phyloP scores from a whole-genome alignment of 208 protist genomes.

The Acanthamoeba polyphaga region DNA sequence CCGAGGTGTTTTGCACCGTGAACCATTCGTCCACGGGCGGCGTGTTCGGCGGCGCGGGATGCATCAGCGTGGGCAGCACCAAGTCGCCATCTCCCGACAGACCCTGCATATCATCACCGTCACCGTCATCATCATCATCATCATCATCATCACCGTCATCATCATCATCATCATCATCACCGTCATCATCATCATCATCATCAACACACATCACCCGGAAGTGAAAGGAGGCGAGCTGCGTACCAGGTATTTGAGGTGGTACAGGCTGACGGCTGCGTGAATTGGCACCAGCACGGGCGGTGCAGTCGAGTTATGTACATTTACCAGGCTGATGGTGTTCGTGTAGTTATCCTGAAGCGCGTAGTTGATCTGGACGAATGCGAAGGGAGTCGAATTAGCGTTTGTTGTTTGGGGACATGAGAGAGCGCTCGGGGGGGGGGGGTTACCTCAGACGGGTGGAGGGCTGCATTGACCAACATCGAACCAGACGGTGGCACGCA shows the following conservation, averaged over 20 bases:
- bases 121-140: too few species aligned
- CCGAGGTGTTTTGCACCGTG: conserved; percentile 60
- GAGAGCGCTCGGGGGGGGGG: not conserved
- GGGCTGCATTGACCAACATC: conserved; percentile 17
- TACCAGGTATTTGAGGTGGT: conserved; percentile 70
- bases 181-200: not conserved
- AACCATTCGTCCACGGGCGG: conserved; percentile 69
- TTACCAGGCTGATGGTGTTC: conserved; percentile 27
- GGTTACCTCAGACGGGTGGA: conserved; percentile 49
- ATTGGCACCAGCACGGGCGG: not conserved
- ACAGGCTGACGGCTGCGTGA: conserved; percentile 20
- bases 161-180: not conserved
- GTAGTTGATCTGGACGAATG: conserved; percentile 44
- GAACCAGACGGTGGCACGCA: conserved; percentile 28
- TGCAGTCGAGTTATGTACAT: conserved; percentile 51
- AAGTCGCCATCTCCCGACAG: conserved; percentile 55
- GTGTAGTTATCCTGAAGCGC: conserved; percentile 12
- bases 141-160: not conserved
- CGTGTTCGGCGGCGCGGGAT: conserved; percentile 53
- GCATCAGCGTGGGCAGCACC: conserved; percentile 40
- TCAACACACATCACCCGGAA: not conserved
- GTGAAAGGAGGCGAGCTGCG: not conserved
- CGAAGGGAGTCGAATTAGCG: not conserved
- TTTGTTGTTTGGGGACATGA: too few species aligned
- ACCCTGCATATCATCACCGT: not conserved